Base-by-base conservation (phyloP, 2,329 filamentous ascomycete species). In the Zasmidium cellare region DNA sequence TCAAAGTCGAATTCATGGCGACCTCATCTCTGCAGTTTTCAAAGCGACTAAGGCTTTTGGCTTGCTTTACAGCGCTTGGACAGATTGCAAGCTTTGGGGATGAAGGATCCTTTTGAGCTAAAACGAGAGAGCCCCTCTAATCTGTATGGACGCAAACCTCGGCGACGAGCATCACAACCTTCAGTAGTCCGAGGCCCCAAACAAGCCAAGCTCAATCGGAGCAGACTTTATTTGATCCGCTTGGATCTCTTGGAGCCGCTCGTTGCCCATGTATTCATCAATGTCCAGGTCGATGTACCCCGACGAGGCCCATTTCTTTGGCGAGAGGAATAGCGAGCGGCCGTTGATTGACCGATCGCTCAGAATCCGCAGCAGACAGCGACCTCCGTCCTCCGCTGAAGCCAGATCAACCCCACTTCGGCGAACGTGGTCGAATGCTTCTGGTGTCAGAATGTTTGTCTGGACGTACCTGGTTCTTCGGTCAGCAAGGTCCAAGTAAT, bases 281-380 rank as follows among this genome's bases (percentile, higher is more conserved):
- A 53, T 19, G 24, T 53, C 51, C 31, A 46, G 35, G 23, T 53
- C 35, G n/a, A 53, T 22, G 56, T 72, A 76, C 22, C 73, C 75
- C 24, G 53, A 48, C 9, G 64, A 38, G 1, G 72, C 65, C 68
- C 69, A 72, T 46, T 72, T 71, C 25, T 65, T 67, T 22, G 66
- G 65, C n/a, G 69, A 65, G 3, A 75, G 60, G 46, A 76, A 72
- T 12, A 76, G 61, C n/a, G 73, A 72, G 11, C 65, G 65, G 1
- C 71, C 71, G 55, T 70, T 71, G 19, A 71, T 65, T 3, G 19
- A 57, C 1, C 9, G 38, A 46, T 73, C 72, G 31, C 60, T 63
- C 5, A 74, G 56, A 24, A 61, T 41, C 6, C 56, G 56, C 49
- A 73, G 49, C 3, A 73, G 47, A 53, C 65, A 66, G 38, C 63